Evolutionary conservation across 2,329 filamentous ascomycete genomes (phyloP), one percentile per base, ranked within the genome.

Genomic region (Anthostomella pinea): DNA sequence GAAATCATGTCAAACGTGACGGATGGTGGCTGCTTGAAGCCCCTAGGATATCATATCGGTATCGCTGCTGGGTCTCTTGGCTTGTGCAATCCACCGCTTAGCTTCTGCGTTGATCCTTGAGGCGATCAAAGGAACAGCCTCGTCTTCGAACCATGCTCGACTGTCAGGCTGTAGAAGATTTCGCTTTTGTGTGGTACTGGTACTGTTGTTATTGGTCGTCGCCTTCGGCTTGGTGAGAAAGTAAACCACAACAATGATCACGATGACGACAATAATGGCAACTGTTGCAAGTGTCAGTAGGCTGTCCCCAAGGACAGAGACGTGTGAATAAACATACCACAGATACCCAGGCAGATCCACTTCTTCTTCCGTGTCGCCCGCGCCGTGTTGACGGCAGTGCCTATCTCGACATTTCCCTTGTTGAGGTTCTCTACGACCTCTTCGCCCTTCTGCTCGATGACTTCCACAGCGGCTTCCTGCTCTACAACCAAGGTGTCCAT

Each of bases 271-370:
- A 28, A 80, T 62, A 33, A 80, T 75, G 31, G 63, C 59, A 28
- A 79, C 72, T 76, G 39, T n/a, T 15, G n/a, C 15, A 33, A 10
- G 13, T 35, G 49, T 65, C 49, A 68, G 57, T 14, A 35, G 1
- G 11, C 3, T 11, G 15, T 8, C 19, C 5, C 13, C 10, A n/a
- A 8, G 24, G 5, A 10, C 16, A 9, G 5, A 15, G 20, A 13
- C 10, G 13, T 25, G 13, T 30, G 19, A 5, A 6, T 20, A 32
- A 24, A 65, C 75, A 52, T 69, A 79, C 75, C 68, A 52, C 73
- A 68, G 56, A 96, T 87, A 55, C 83, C 81, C 51, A 95, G 68
- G 72, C 89, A 95, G 62, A 86, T 90, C 90, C 89, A 96, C 85
- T 96, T 96, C 88, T 94, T 95, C 70, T 81, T 87, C 52, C 87